phyloP scores from a whole-genome alignment of 208 protist species.

The Angomonas deanei region DNA sequence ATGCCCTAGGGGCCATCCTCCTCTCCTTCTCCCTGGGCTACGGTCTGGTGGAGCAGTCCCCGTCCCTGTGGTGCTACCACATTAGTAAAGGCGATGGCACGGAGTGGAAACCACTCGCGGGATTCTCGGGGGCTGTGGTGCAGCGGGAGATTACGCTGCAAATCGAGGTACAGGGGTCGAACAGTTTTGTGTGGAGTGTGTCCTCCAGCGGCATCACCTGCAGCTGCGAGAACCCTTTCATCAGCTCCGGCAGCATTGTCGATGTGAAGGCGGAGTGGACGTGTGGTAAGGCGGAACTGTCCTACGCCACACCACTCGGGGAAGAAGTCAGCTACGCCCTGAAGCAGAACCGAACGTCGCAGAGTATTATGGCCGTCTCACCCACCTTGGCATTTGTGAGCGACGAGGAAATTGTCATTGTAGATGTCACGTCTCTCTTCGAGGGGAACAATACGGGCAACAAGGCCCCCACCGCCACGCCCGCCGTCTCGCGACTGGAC shows the following conservation, averaged over 20 bases:
- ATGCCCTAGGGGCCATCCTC: conserved; percentile 33
- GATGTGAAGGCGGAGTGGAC: conserved; percentile 37
- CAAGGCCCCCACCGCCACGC: conserved; percentile 7
- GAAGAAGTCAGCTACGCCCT: conserved; percentile 51
- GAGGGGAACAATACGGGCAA: conserved; percentile 1
- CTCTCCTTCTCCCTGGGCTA: conserved; percentile 39
- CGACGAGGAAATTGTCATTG: conserved; percentile 28
- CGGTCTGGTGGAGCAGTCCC: conserved; percentile 25
- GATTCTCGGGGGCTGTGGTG: conserved; percentile 6
- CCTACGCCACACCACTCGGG: conserved; percentile 34
- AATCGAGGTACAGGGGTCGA: conserved; percentile 1
- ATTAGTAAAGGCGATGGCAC: conserved; percentile 13
- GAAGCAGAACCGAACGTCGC: conserved; percentile 21
- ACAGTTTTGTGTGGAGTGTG: conserved; percentile 25
- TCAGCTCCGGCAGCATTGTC: conserved; percentile 33
- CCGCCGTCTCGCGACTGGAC: conserved; percentile 31
- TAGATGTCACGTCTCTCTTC: conserved; percentile 32
- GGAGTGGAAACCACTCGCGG: conserved; percentile 21
- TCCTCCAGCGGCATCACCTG: conserved; percentile 10
- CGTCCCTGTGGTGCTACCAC: conserved; percentile 36
- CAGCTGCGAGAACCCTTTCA: conserved; percentile 9
- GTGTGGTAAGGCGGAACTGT: conserved; percentile 32
- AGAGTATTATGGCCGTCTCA: conserved; percentile 2
- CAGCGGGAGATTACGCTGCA: conserved; percentile 3
- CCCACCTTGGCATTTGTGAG: conserved; percentile 42